Percentiles rank a stretch among this genome's conserved stretches.
Evolutionary conservation across 805 yeast genomes (phyloP).

Genomic region (Candida insectalens): DNA sequence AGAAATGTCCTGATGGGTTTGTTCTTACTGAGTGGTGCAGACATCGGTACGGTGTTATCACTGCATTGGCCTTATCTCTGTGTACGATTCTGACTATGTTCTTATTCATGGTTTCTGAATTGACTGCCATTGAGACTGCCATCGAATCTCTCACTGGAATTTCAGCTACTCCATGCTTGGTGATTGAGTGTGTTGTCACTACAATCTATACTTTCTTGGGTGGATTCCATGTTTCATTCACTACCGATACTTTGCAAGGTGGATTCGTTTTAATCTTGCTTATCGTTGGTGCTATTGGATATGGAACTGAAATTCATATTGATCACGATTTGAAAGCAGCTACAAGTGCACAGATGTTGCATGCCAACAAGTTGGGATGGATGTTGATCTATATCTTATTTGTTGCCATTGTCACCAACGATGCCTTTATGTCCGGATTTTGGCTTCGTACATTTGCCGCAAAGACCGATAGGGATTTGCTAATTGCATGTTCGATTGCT

Average conservation of each 20-base stretch:
- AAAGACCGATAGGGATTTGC: slow-evolving; percentile 60
- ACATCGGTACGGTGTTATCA: slow-evolving; percentile 61
- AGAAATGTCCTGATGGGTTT: slow-evolving; percentile 80
- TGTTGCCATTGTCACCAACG: slow-evolving; percentile 84
- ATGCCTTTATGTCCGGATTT: slow-evolving; percentile 82
- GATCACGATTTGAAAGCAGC: slow-evolving; percentile 49
- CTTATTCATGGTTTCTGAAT: slow-evolving; percentile 79
- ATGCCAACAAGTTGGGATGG: slow-evolving; percentile 74
- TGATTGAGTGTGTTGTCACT: slow-evolving; percentile 80
- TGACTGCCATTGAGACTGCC: slow-evolving; percentile 72
- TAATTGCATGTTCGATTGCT: slow-evolving; percentile 70
- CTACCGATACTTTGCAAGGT: slow-evolving; percentile 86
- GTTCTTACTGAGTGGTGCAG: slow-evolving; percentile 94
- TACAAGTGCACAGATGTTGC: slow-evolving; percentile 55
- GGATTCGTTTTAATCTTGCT: slow-evolving; percentile 54
- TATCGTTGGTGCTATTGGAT: slow-evolving; percentile 66
- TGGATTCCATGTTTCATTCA: slow-evolving; percentile 80
- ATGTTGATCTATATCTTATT: slow-evolving; percentile 76
- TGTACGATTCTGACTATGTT: slow-evolving; percentile 81
- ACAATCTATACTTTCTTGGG: slow-evolving; percentile 82
- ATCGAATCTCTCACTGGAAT: slow-evolving; percentile 70
- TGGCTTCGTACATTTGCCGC: slow-evolving; percentile 95
- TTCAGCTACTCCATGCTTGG: slow-evolving; percentile 69
- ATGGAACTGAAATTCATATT: slow-evolving; percentile 64
- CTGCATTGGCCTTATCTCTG: slow-evolving; percentile 67